Percentiles rank a stretch among this genome's conserved stretches.
phyloP scores from a whole-genome alignment of 139 green algal species.

The Coelastrella sp. region DNA sequence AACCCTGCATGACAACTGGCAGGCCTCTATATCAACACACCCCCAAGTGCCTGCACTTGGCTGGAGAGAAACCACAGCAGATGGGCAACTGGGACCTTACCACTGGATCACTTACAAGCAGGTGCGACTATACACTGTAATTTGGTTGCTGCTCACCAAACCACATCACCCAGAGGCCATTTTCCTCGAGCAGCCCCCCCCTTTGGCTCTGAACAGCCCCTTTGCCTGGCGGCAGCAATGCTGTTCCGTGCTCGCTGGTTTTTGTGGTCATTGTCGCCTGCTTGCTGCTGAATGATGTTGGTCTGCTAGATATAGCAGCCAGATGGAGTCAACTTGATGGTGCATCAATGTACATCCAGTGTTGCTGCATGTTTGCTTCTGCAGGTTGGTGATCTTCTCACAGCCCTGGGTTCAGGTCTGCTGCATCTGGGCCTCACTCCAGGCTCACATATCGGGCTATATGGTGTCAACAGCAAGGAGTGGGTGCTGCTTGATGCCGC shows the following conservation, averaged over 20 bases:
- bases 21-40: constrained; percentile 72
- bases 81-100: constrained; percentile 50
- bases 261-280: too few species aligned
- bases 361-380: too few species aligned
- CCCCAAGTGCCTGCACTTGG: constrained; percentile 64
- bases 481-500: constrained; percentile 93
- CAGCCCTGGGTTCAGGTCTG: constrained; percentile 88
- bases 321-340: too few species aligned
- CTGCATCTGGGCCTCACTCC: constrained; percentile 81
- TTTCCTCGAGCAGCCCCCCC: too few species aligned
- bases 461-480: constrained; percentile 89
- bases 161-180: too few species aligned
- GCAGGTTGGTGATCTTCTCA: constrained; percentile 77
- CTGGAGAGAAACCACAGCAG: background rate
- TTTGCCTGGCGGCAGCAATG: too few species aligned
- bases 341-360: too few species aligned
- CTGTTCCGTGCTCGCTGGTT: too few species aligned
- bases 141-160: too few species aligned
- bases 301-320: too few species aligned
- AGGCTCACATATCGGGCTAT: constrained; percentile 85
- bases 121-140: constrained; percentile 4
- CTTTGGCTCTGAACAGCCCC: too few species aligned
- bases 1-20: constrained; percentile 93
- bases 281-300: too few species aligned
- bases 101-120: constrained; percentile 72